Evolutionary conservation across 1,284 basidiomycete species (phyloP), one percentile per base, ranked within the genome.

Genomic region (Cronartium ribicola): DNA sequence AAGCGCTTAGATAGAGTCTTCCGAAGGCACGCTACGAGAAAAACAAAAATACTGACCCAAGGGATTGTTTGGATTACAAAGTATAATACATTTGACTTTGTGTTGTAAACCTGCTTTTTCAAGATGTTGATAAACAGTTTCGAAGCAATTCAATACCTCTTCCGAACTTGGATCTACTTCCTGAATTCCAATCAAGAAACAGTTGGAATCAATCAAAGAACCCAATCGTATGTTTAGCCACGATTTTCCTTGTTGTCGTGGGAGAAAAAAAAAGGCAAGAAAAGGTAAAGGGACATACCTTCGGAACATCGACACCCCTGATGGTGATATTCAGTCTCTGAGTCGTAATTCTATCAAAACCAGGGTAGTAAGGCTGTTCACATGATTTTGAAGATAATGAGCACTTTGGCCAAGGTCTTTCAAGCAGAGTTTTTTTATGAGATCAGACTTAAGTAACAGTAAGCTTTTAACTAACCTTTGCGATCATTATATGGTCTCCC

Each of bases 51-150:
- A 22, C 59, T 70, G 22, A 64, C 68, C 68, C 39, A 70, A 22
- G 13, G 68, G 68, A 44, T 70, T 70, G 29, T 62, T 57, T 36
- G 68, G 68, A n/a, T 70, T 70, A 22, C 43, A 70, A 20, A 70
- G 60, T 62, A 70, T 22, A 6, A 70, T 61, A 40, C 57, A 20
- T 70, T 63, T 70, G 10, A 70, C 46, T 29, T 14, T 36, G 29
- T 57, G 20, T 14, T 14, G 51, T 10, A 57, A 6, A 22, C 51
- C 5, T 57, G 10, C 7, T 8, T n/a, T 20, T 29, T 57, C 17
- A 3, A 57, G 29, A 10, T 5, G 20, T 57, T 46, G 44, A 59
- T 67, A 37, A 40, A 57, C 29, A 3, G 22, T 20, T 36, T 41
- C n/a, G 4, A 36, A 20, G 43, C 29, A 36, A 17, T 57, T 20